Conservation (phyloP, 2,329 filamentous ascomycete genomes). For the Cryphonectria radicalis region DNA sequence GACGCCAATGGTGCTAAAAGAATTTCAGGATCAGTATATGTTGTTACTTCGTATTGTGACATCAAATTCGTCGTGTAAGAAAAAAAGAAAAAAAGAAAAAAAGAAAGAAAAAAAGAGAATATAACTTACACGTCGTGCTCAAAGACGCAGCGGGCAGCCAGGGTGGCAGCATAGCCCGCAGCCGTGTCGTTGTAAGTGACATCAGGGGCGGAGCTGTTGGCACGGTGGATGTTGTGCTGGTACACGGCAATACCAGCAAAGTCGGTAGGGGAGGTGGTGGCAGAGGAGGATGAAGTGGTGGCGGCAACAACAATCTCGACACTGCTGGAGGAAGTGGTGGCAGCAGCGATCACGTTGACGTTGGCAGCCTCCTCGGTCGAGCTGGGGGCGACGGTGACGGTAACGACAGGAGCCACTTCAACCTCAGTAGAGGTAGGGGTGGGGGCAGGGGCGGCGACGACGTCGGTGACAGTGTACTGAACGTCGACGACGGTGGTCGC, state of each 20-base stretch:
- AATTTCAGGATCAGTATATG: slow-evolving; percentile 10
- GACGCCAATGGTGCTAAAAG: slow-evolving; percentile 54
- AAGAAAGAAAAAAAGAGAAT: not conserved
- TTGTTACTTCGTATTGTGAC: not conserved
- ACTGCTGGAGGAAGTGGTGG: slow-evolving; percentile 5
- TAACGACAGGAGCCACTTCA: slow-evolving; percentile 19
- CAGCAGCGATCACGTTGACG: slow-evolving; percentile 5
- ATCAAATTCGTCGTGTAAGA: not conserved
- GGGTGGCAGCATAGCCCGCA: slow-evolving; percentile 64
- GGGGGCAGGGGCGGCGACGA: slow-evolving; percentile 27
- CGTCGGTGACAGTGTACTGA: slow-evolving; percentile 51
- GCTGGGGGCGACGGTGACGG: slow-evolving; percentile 3
- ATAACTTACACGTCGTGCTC: slow-evolving; percentile 73
- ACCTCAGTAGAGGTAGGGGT: slow-evolving; percentile 27
- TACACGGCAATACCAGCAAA: slow-evolving; percentile 54
- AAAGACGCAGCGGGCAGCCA: slow-evolving; percentile 72
- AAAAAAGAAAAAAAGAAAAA: not conserved
- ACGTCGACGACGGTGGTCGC: slow-evolving; percentile 40
- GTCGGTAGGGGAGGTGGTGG: slow-evolving; percentile 34
- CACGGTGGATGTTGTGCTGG: slow-evolving; percentile 85
- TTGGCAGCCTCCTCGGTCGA: slow-evolving; percentile 11
- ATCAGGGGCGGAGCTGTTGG: slow-evolving; percentile 73
- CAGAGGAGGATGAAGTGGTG: slow-evolving; percentile 20
- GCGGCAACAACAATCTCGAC: slow-evolving; percentile 6
- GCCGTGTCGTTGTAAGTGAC: slow-evolving; percentile 70